Conservation (phyloP, 768 basidiomycete genomes). For the Boletus rubroflammeus region DNA sequence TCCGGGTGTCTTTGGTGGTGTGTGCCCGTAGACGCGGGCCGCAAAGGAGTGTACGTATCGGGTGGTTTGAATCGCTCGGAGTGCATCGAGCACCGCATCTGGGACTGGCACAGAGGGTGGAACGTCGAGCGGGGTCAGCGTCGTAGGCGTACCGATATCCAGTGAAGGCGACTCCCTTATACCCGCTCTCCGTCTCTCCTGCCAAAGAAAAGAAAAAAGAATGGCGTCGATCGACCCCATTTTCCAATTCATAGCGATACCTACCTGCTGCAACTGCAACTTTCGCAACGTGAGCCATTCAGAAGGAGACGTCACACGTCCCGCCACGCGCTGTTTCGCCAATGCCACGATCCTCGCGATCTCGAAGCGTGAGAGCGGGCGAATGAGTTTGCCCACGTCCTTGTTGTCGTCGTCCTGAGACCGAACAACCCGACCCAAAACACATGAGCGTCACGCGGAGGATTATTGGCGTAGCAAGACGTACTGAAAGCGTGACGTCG, state of each 20-base stretch:
- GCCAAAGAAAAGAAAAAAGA: no score
- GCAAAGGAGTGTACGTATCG: slow-evolving; percentile 64
- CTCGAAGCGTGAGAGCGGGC: slow-evolving; percentile 44
- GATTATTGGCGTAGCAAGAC: neutral
- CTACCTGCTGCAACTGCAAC: slow-evolving; percentile 41
- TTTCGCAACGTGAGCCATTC: slow-evolving; percentile 41
- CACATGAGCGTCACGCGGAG: neutral
- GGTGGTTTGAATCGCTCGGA: slow-evolving; percentile 57
- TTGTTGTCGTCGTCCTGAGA: slow-evolving; percentile 15
- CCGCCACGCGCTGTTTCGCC: slow-evolving; percentile 7
- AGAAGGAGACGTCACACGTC: slow-evolving; percentile 19
- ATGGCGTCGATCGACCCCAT: neutral
- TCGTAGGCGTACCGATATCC: slow-evolving; percentile 2
- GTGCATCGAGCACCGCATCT: slow-evolving; percentile 43
- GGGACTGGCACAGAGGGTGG: slow-evolving; percentile 26
- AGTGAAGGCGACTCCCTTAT: neutral
- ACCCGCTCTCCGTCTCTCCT: slow-evolving; percentile 23
- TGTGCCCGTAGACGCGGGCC: slow-evolving; percentile 53
- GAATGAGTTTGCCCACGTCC: slow-evolving; percentile 23
- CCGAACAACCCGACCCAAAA: neutral
- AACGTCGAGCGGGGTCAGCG: slow-evolving; percentile 28
- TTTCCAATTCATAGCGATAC: neutral
- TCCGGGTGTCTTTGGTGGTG: slow-evolving; percentile 23
- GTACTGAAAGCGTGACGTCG: slow-evolving; percentile 12
- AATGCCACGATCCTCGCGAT: slow-evolving; percentile 33